These are phyloP conservation scores for Tylopilus felleus DNA, from an alignment of 768 basidiomycete species.

Conservation along the genomic window DNA sequence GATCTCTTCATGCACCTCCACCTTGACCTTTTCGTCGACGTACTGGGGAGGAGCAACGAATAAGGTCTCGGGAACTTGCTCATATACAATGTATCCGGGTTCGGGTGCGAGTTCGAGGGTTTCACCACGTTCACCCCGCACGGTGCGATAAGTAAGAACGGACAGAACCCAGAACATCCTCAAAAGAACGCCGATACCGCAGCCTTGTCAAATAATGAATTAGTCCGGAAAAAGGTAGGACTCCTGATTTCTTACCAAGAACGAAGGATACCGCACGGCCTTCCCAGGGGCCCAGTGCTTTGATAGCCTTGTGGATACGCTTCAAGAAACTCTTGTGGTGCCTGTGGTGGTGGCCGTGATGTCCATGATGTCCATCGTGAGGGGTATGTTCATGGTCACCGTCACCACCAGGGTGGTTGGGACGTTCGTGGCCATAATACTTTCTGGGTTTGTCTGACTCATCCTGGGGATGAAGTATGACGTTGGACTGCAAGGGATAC, in stretches of 20 bases:
- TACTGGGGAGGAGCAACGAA: slow-evolving; percentile 57
- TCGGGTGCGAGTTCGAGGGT: slow-evolving; percentile 40
- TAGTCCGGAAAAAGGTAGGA: not conserved
- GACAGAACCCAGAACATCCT: slow-evolving; percentile 77
- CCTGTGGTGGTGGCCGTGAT: slow-evolving; percentile 24
- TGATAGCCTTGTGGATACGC: slow-evolving; percentile 63
- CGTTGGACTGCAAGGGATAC: not conserved
- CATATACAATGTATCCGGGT: slow-evolving; percentile 42
- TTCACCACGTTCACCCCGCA: slow-evolving; percentile 45
- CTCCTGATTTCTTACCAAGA: slow-evolving; percentile 48
- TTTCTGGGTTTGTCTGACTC: slow-evolving; percentile 12
- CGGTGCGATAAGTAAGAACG: slow-evolving; percentile 56
- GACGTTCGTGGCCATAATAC: not conserved
- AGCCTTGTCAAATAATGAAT: slow-evolving; percentile 45
- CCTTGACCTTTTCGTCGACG: slow-evolving; percentile 50
- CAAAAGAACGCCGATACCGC: slow-evolving; percentile 77
- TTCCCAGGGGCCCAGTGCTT: slow-evolving; percentile 77
- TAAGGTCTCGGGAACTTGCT: slow-evolving; percentile 46
- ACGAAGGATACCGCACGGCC: slow-evolving; percentile 81
- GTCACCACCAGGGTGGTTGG: not conserved
- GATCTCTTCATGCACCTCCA: slow-evolving; percentile 9
- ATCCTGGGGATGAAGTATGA: not conserved
- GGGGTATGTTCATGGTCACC: slow-evolving; percentile 4
- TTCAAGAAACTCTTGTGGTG: slow-evolving; percentile 46
- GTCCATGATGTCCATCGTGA: slow-evolving; percentile 15